Evolutionary conservation across 371 early-diverging fungal species (phyloP), one percentile per base, ranked within the genome.

Genomic region (Apophysomyces trapeziformis): DNA sequence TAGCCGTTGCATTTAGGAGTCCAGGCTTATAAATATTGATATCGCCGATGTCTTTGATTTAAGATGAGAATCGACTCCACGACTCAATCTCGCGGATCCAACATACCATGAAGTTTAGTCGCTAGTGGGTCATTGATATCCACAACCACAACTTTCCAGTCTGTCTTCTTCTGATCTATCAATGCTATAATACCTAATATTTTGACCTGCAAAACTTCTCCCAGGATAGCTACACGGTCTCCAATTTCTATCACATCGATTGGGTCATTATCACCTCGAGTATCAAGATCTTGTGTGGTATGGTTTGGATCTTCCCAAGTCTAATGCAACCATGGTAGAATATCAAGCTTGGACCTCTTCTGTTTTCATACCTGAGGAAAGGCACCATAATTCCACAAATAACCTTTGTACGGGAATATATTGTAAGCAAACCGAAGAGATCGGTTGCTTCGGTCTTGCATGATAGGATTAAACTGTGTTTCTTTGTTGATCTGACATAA

Each of bases 371-470:
- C 66, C 60, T 78, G 86, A 26, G 94, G 95, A 68, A 95, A 77
- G 16, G 95, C 95, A 56, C 96, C 96, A 66, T 96, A 96, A 89
- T 96, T 96, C 94, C 95, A 95, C 68, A 91, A 87, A 83, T 95
- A 96, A 60, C 97, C 97, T 74, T 92, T 92, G 86, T 89, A 90
- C 9, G 96, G 97, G 87, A 93, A 96, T 68, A 91, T 81, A 85
- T 96, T 96, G 69, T 87, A 79, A 57, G 95, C 94, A 79, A 85
- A 96, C 57, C 97, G 85, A 54, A 93, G 85, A 74, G 90, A 89
- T 69, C 90, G 93, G 74, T 96, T 95, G 85, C 96, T 95, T 57
- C 85, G 77, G 74, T 96, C 97, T 78, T 96, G 96, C 80, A 87
- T 91, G 76, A 96, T 96, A 57, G 96, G 96, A 87, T 96, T 96